phyloP scores from a whole-genome alignment of 129 eudicot species.

The Pulicaria dysenterica region DNA sequence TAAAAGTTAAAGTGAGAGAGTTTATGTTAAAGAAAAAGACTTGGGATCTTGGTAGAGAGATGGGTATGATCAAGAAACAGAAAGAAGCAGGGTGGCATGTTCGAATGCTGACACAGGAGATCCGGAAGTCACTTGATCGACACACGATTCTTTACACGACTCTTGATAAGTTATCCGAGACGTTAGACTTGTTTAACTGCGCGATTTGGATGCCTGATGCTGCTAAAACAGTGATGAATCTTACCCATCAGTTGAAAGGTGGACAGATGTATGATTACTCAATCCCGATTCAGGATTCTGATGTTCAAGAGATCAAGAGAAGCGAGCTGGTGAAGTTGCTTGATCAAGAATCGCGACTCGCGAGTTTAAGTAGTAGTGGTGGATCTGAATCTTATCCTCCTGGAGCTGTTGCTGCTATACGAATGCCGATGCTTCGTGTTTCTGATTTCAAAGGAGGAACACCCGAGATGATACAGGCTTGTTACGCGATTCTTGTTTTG shows the following conservation, averaged over 20 bases:
- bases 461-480: constrained; percentile 58
- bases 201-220: constrained; percentile 79
- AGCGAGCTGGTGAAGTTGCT: constrained; percentile 54
- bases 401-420: constrained; percentile 65
- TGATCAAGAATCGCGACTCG: constrained; percentile 46
- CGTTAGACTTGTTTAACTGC: constrained; percentile 60
- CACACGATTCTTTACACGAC: constrained; percentile 74
- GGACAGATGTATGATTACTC: constrained; percentile 20
- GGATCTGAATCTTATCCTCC: constrained; percentile 36
- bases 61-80: constrained; percentile 62
- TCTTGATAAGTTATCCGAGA: constrained; percentile 66
- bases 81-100: constrained; percentile 71
- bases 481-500: constrained; percentile 65
- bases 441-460: constrained; percentile 67
- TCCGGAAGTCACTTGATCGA: constrained; percentile 73
- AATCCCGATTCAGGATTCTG: constrained; percentile 50
- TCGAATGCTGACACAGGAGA: constrained; percentile 79
- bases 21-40: constrained; percentile 71
- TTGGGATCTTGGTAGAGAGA: constrained; percentile 73
- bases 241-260: constrained; percentile 62
- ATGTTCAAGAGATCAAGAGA: constrained; percentile 48
- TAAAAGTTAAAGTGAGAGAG: constrained; percentile 75
- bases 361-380: constrained; percentile 52
- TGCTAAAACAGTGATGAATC: constrained; percentile 44
- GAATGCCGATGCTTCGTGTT: constrained; percentile 80